Evolutionary conservation across 441 rosid species (phyloP).

Genomic region (Adansonia rubrostipa): DNA sequence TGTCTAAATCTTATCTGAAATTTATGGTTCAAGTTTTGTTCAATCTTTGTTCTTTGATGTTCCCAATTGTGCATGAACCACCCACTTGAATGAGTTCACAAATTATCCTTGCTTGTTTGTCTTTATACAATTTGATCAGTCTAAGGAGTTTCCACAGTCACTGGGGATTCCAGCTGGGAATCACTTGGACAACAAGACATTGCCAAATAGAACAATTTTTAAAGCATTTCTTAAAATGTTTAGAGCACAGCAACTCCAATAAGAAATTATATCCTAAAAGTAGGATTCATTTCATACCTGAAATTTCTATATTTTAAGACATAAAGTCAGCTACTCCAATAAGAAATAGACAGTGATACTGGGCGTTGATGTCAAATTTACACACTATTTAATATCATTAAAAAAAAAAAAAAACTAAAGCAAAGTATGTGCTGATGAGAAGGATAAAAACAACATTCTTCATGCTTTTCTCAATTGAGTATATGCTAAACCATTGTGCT

Average conservation of each 20-base stretch:
- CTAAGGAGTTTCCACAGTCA: no score
- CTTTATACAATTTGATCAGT: no score
- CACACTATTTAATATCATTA: not conserved
- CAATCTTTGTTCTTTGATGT: no score
- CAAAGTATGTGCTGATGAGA: not conserved
- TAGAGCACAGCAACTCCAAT: not conserved
- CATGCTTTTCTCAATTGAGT: constrained; percentile 22
- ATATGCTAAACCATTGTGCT: not conserved
- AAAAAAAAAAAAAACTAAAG: not conserved
- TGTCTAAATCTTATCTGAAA: no score
- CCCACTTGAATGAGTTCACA: no score
- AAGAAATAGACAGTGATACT: not conserved
- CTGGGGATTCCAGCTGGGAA: no score
- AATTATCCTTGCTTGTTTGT: no score
- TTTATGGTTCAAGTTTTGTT: no score
- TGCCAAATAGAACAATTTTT: not conserved
- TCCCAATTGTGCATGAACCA: no score
- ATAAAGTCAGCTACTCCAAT: not conserved
- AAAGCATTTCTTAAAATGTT: not conserved
- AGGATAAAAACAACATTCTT: constrained; percentile 25
- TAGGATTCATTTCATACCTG: constrained; percentile 25
- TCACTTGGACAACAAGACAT: not conserved
- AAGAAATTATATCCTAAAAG: constrained; percentile 11
- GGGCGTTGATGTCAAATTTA: not conserved
- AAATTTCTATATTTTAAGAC: not conserved